Evolutionary conservation across 2,329 filamentous ascomycete genomes (phyloP).

Genomic region (Drechmeria coniospora): DNA sequence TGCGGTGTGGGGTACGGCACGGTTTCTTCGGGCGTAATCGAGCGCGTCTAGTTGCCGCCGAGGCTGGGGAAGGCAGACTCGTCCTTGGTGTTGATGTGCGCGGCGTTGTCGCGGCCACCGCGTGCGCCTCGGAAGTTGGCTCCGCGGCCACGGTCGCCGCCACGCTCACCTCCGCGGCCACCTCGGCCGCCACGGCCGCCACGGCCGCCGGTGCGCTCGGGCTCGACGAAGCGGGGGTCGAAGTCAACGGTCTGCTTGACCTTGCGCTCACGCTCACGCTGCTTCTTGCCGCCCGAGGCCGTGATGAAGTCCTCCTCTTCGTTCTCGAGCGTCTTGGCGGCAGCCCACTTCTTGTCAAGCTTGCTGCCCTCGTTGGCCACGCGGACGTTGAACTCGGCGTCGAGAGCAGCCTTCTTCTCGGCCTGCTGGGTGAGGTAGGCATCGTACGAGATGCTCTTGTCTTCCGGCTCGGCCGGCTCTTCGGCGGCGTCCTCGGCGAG

Average conservation of each 20-base stretch:
- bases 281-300: slow-evolving; percentile 57
- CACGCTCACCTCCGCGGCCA: slow-evolving; percentile 32
- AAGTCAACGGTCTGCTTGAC: slow-evolving; percentile 82
- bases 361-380: slow-evolving; percentile 86
- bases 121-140: slow-evolving; percentile 27
- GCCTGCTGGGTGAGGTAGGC: slow-evolving; percentile 66
- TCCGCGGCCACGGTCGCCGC: slow-evolving; percentile 29
- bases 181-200: slow-evolving; percentile 35
- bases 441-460: slow-evolving; percentile 79
- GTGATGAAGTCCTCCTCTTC: slow-evolving; percentile 65
- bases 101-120: slow-evolving; percentile 16
- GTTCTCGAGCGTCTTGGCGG: slow-evolving; percentile 57
- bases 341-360: slow-evolving; percentile 82
- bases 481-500: slow-evolving; percentile 33
- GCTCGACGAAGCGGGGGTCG: slow-evolving; percentile 68
- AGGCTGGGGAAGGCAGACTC: slow-evolving; percentile 46
- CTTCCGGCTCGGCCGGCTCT: slow-evolving; percentile 50
- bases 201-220: slow-evolving; percentile 39
- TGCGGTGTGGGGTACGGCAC: too few relatives aligned
- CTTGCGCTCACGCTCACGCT: slow-evolving; percentile 80
- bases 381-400: slow-evolving; percentile 53
- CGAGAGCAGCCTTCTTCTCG: slow-evolving; percentile 62
- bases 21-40: slow-evolving; percentile 1
- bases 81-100: slow-evolving; percentile 40
- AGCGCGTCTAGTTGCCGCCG: slow-evolving; percentile 31